Conservation (phyloP, 2,329 filamentous ascomycete genomes). For the Fusarium transvaalense region DNA sequence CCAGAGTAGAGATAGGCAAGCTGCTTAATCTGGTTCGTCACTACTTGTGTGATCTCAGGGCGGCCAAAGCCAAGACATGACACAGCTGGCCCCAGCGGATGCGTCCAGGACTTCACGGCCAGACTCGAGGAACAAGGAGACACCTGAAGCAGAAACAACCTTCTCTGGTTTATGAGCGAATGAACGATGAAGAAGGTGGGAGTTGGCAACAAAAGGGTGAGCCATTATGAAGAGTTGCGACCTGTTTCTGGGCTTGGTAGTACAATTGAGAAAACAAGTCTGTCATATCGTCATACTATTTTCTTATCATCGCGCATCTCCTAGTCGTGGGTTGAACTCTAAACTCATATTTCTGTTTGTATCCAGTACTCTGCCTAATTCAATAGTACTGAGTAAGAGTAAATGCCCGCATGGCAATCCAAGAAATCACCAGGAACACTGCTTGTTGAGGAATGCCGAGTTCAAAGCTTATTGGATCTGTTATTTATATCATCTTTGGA, state of each 20-base stretch:
- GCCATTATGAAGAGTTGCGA: background rate
- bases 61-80: constrained; percentile 7
- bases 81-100: constrained; percentile 1
- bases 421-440: background rate
- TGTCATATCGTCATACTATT: background rate
- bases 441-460: too few relatives aligned
- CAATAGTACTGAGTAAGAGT: background rate
- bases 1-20: constrained; percentile 34
- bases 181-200: constrained; percentile 1
- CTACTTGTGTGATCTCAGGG: background rate
- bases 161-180: background rate
- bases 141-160: background rate
- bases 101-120: constrained; percentile 6
- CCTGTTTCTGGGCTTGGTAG: background rate
- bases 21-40: constrained; percentile 12
- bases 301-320: background rate
- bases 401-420: background rate
- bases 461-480: background rate
- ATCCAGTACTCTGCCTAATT: background rate
- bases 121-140: constrained; percentile 13
- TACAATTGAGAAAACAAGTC: background rate
- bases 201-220: constrained; percentile 5
- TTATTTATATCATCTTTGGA: background rate
- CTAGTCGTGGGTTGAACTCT: background rate
- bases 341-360: too few relatives aligned